Evolutionary conservation across 352 stramenopile species (phyloP).

Genomic region (Thalassiosira exigua): DNA sequence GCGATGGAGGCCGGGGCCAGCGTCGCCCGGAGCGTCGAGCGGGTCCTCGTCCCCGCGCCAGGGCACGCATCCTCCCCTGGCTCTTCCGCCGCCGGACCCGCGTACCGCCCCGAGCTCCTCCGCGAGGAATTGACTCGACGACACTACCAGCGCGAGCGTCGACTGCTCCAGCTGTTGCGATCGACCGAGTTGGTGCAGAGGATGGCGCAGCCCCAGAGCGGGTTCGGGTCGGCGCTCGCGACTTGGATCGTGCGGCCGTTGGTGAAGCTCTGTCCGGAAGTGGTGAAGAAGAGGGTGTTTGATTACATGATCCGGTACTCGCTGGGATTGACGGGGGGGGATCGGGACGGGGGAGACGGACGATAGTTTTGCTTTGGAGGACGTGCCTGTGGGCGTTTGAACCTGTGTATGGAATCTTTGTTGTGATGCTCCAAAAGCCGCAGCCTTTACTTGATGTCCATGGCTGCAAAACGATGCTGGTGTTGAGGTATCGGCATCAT

Average conservation of each 20-base stretch:
- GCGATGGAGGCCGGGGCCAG: slow-evolving; percentile 77
- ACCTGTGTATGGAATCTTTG: too few relatives aligned
- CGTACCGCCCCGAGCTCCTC: slow-evolving; percentile 27
- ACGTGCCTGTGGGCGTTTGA: too few relatives aligned
- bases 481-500: too few relatives aligned
- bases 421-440: too few relatives aligned
- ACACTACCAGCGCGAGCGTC: slow-evolving; percentile 56
- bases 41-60: slow-evolving; percentile 23
- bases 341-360: background rate
- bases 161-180: slow-evolving; percentile 74
- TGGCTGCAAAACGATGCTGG: too few relatives aligned
- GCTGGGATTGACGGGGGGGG: slow-evolving; percentile 58
- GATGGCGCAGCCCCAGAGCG: slow-evolving; percentile 72
- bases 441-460: too few relatives aligned
- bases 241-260: slow-evolving; percentile 68
- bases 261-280: slow-evolving; percentile 66
- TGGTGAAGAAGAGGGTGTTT: slow-evolving; percentile 77
- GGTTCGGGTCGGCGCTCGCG: slow-evolving; percentile 50
- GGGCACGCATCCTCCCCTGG: background rate
- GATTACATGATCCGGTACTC: slow-evolving; percentile 79
- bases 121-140: slow-evolving; percentile 53
- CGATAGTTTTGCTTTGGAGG: too few relatives aligned
- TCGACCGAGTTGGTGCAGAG: slow-evolving; percentile 79
- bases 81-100: background rate
- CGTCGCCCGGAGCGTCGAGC: slow-evolving; percentile 56